Base-by-base conservation (phyloP, 169 alveolate species). In the Babesia ovis region DNA sequence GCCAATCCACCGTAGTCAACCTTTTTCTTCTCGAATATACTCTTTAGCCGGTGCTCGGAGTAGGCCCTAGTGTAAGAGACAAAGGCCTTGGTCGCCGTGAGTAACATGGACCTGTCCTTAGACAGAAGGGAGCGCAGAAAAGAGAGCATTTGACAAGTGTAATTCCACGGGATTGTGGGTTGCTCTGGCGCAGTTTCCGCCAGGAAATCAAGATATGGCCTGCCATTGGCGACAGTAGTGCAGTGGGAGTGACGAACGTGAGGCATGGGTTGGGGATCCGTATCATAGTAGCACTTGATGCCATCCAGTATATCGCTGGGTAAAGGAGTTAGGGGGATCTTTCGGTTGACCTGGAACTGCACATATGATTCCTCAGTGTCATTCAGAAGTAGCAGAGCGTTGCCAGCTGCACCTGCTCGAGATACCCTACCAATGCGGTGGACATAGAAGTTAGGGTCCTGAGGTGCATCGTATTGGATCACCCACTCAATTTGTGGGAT, bases 341-440 rank as follows among this genome's bases (percentile, higher is more conserved):
- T 79, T n/a, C 87, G 56, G 39, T 79, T 79, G 23, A 68, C 5
- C 29, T 79, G 87, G 59, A 79, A 79, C 43, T 79, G 87, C 27
- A 81, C 72, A 42, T 71, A 81, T 5, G 85, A 37, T 31, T 62
- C 81, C 41, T 81, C 89, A 31, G 48, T 46, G 8, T 60, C 46
- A 34, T 64, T 68, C 48, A 81, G 43, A 32, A 81, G 59, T 20
- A 81, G 90, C 4, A 97, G 86, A 5, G 99, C 95, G 60, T 94
- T 91, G 9, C 99, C 99, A 29, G 97, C 83, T 48, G 92, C 92
- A 5, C 99, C 99, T 2, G 99, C 99, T 37, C 99, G 91, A 11
- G 99, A 99, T 3, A 99, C 98, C 81, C 99, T 91, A 32, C 99
- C 99, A 3, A 97, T 98, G 81, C 99, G 90, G 72, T 98, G 99